Base-by-base conservation (phyloP, 495 filamentous ascomycete genomes). In the Aspergillus indologenus region DNA sequence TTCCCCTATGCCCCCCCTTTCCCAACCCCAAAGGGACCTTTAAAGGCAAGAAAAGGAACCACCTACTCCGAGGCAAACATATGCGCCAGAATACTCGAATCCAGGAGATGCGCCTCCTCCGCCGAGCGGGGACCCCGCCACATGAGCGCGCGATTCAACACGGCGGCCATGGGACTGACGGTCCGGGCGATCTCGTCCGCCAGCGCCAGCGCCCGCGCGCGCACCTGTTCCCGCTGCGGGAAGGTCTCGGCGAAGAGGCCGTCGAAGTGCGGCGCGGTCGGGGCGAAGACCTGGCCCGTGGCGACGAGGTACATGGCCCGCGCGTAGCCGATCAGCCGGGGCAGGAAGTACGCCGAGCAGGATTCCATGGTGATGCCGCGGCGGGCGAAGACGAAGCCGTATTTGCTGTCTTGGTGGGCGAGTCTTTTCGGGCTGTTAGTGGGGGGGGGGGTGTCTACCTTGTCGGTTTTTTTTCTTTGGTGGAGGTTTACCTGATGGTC, bases 351-450 rank as follows among this genome's bases (percentile, higher is more conserved):
- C 18, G 79, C 82, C n/a, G 75, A 80, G 63, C 79, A 81, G 22
- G 83, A 86, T 67, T 89, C 86, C 79, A 83, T 82, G 42, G 79
- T 74, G 53, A 88, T 75, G 1, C 85, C 86, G 17, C 85, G 75
- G 20, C 85, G 76, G 49, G 76, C 78, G 68, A 88, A 89, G 26
- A 87, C 83, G 63, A 89, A 87, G 59, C 85, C 85, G 60, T 81
- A 75, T 79, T 76, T 85, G 7, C 83, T 83, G 29, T 69, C 70
- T 50, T 71, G 62, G 58, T 77, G 81, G 23, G 77, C 82, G 52
- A 89, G 71, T 53, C 85, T 76, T 34, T 14, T 11, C 12, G 12
- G 3, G 26, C 29, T n/a, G 11, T 18, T 44, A 52, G 18, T 45
- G 3, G 12, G 44, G 19, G 23, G 19, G n/a, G n/a, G n/a, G n/a